Base-by-base conservation (phyloP, 1,284 basidiomycete genomes). In the Cryptococcus neoformans region DNA sequence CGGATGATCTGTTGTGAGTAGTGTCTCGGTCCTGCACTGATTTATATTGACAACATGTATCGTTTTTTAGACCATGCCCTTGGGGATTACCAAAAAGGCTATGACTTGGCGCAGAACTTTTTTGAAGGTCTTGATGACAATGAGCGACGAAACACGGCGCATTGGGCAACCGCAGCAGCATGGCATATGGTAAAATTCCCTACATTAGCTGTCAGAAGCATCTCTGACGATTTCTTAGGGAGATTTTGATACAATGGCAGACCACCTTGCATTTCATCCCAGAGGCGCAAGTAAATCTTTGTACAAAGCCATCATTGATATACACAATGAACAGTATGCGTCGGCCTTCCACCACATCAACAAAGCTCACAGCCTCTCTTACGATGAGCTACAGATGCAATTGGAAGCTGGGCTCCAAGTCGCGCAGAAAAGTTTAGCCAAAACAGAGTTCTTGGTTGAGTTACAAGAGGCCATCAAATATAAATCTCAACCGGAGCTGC, bases 221-320 rank as follows among this genome's bases (percentile, higher is more conserved):
- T 8, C 21, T 21, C 45, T 57, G 38, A 54, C 12, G 21, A 44
- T 44, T 16, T 35, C 17, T 50, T 10, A 71, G 65, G 66, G 64
- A 12, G 72, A 76, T 54, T 76, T 66, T 56, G 65, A 70, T 21
- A 57, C 67, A 10, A 74, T 76, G 74, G 65, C 68, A 39, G 67
- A 73, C 47, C 74, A 67, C 39, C 60, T 73, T 21, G 64, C 72
- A 1, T 73, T 69, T 53, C 70, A 73, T 46, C 68, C 67, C 6
- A 73, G 72, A 55, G 74, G 74, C 3, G 69, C 73, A 2, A 66
- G 66, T 16, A 76, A 73, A 55, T 67, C 69, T 14, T 62, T 74
- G 3, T 76, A 74, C 68, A 76, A 76, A 58, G 74, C 74, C 9
- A 70, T 76, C 49, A 67, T 74, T 46, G 72, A 76, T 46, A 65